Evolutionary conservation across 169 alveolate species (phyloP).

Genomic region (Pseudocohnilembus persalinus): DNA sequence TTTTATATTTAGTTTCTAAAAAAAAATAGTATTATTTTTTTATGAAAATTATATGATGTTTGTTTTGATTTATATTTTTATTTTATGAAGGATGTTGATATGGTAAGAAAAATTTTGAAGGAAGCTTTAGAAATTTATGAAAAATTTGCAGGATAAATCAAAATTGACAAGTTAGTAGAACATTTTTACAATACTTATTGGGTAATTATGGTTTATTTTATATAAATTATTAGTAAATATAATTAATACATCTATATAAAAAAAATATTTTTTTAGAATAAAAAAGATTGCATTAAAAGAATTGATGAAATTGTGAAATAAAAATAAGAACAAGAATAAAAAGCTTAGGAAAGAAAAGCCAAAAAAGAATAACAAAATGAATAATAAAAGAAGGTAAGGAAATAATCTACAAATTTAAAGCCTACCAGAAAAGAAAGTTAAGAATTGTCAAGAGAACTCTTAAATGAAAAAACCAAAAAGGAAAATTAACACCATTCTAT

Average conservation of each 20-base stretch:
- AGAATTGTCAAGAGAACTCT: not conserved
- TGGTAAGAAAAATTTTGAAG: not conserved
- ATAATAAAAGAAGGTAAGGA: not conserved
- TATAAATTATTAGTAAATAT: no score
- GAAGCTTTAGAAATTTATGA: not conserved
- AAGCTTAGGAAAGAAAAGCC: not conserved
- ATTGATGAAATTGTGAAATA: not conserved
- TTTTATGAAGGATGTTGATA: not conserved
- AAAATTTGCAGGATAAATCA: not conserved
- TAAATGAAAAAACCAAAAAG: not conserved
- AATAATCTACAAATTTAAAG: no score
- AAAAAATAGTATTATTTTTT: no score
- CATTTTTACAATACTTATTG: not conserved
- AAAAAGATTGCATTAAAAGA: not conserved
- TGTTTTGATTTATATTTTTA: not conserved
- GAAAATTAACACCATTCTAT: not conserved
- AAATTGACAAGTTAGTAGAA: not conserved
- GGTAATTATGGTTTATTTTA: not conserved
- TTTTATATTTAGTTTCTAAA: no score
- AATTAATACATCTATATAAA: no score
- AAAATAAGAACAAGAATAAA: not conserved
- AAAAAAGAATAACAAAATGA: not conserved
- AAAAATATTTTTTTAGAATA: no score
- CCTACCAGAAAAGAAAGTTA: not conserved
- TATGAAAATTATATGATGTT: no score